These are phyloP conservation scores for Exophiala spinifera DNA, from an alignment of 2,329 filamentous ascomycete species.

Conservation along the genomic window DNA sequence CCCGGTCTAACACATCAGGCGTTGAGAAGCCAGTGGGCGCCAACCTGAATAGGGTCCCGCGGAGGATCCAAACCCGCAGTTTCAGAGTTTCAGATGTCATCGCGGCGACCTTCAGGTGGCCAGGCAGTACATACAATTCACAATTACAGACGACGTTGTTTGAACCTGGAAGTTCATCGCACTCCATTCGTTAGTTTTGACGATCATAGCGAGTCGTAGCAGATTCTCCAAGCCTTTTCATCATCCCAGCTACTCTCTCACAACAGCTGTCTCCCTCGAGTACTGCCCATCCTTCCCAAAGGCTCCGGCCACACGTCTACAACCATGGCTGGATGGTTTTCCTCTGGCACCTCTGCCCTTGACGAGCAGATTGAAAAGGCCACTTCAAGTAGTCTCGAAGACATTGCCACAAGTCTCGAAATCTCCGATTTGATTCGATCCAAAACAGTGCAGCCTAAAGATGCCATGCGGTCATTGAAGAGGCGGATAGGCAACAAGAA, in stretches of 20 bases:
- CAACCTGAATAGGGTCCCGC: too few species aligned
- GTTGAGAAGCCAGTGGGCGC: too few species aligned
- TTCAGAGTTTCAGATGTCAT: too few species aligned
- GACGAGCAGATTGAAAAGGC: constrained; percentile 97
- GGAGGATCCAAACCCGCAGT: too few species aligned
- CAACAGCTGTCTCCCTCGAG: not conserved
- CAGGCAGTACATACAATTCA: too few species aligned
- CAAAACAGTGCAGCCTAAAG: constrained; percentile 94
- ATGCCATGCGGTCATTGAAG: constrained; percentile 96
- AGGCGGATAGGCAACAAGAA: constrained; percentile 95
- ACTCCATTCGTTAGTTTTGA: too few species aligned
- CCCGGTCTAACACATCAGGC: too few species aligned
- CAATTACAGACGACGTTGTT: too few species aligned
- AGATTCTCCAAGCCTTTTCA: not conserved
- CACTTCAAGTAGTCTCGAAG: constrained; percentile 90
- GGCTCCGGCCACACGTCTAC: not conserved
- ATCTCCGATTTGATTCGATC: constrained; percentile 97
- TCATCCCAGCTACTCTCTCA: not conserved
- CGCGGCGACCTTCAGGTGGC: too few species aligned
- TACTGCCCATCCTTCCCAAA: not conserved
- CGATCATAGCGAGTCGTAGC: not conserved
- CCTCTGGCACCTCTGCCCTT: constrained; percentile 81
- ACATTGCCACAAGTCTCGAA: constrained; percentile 95
- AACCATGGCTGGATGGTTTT: constrained; percentile 96
- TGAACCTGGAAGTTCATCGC: too few species aligned